These are phyloP conservation scores for Mimosa bimucronata DNA, from an alignment of 306 rosid species.

Conservation along the genomic window DNA sequence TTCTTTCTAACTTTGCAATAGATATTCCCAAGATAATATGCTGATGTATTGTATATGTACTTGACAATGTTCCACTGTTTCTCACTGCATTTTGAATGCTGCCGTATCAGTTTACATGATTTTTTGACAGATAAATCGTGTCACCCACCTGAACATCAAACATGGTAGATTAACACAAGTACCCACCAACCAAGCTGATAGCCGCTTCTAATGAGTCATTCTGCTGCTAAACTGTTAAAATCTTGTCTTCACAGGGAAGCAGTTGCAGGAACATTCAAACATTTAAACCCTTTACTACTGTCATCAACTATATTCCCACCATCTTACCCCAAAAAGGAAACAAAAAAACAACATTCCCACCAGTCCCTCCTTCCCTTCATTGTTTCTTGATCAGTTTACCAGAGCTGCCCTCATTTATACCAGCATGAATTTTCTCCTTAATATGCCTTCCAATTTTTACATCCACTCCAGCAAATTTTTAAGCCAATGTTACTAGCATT, in stretches of 20 bases:
- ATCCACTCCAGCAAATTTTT: background rate
- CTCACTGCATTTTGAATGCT: slow-evolving; percentile 17
- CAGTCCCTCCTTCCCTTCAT: background rate
- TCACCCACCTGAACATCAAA: background rate
- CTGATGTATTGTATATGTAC: background rate
- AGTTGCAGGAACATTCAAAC: slow-evolving; percentile 12
- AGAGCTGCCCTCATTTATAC: background rate
- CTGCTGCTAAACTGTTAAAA: slow-evolving; percentile 10
- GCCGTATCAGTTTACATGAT: slow-evolving; percentile 20
- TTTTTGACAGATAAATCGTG: background rate
- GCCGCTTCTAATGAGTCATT: slow-evolving; percentile 20
- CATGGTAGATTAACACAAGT: background rate
- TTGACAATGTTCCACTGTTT: background rate
- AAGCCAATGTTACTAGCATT: slow-evolving; percentile 13
- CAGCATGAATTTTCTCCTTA: slow-evolving; percentile 12
- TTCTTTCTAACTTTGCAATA: background rate
- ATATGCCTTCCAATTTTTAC: background rate
- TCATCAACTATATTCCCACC: background rate
- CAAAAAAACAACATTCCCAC: background rate
- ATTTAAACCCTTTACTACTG: background rate
- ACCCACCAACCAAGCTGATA: slow-evolving; percentile 12
- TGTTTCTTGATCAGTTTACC: background rate
- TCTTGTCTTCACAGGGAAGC: background rate
- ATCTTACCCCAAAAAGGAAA: background rate
- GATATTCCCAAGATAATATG: background rate